A percentile compares a stretch with the other conserved stretches of the same genome.
Evolutionary conservation across 2,329 filamentous ascomycete species (phyloP).

Genomic region (Diaporthe sp.): DNA sequence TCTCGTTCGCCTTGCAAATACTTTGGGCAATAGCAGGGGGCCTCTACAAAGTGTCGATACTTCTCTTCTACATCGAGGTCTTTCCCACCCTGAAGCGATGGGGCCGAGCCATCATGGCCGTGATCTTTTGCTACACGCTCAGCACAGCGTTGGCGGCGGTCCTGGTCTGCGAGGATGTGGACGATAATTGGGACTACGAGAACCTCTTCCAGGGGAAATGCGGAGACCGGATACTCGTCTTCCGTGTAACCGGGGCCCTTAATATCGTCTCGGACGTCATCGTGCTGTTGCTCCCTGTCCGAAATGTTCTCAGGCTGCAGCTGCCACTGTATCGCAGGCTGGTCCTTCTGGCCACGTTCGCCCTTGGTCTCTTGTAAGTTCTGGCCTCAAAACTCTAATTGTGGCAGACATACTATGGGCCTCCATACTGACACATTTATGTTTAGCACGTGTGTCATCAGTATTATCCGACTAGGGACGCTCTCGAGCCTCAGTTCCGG

Average conservation of each 20-base stretch:
- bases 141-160: neutral
- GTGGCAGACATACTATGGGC: no score
- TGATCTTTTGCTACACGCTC: conserved; percentile 14
- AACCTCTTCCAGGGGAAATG: neutral
- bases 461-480: conserved; percentile 3
- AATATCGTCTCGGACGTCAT: conserved; percentile 28
- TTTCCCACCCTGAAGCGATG: conserved; percentile 14
- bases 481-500: neutral
- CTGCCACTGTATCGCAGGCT: conserved; percentile 15
- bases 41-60: conserved; percentile 28
- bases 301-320: conserved; percentile 22
- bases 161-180: conserved; percentile 7
- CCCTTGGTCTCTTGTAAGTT: conserved; percentile 31
- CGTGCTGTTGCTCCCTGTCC: conserved; percentile 21
- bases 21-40: conserved; percentile 22
- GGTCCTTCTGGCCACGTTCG: conserved; percentile 27
- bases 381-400: no score
- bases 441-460: conserved; percentile 19
- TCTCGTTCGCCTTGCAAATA: conserved; percentile 25
- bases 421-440: neutral
- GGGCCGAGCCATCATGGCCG: neutral
- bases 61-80: conserved; percentile 22
- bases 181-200: conserved; percentile 28
- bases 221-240: conserved; percentile 8
- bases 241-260: conserved; percentile 6